Conservation (phyloP, 2,329 filamentous ascomycete genomes). For the Pseudogymnoascus sp. region DNA sequence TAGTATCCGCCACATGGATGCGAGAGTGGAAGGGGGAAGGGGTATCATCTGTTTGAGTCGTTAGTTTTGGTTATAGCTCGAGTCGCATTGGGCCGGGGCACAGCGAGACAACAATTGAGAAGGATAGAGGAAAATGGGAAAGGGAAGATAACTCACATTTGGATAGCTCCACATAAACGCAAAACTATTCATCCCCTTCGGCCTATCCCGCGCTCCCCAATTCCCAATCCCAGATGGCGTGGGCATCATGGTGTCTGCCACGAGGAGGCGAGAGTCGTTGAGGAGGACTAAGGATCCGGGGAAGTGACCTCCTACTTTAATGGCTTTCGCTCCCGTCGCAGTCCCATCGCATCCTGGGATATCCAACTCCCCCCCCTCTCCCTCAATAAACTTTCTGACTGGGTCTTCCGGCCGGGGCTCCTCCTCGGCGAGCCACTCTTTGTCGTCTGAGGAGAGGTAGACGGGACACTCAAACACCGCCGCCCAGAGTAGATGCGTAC, state of each 20-base stretch:
- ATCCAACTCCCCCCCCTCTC: slow-evolving; percentile 32
- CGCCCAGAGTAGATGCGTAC: slow-evolving; percentile 68
- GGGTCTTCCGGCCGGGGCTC: slow-evolving; percentile 28
- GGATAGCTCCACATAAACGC: slow-evolving; percentile 72
- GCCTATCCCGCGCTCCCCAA: slow-evolving; percentile 36
- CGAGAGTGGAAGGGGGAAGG: slow-evolving; percentile 53
- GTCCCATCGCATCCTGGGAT: slow-evolving; percentile 25
- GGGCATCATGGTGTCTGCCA: slow-evolving; percentile 70
- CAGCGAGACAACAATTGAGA: too few species aligned
- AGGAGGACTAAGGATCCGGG: slow-evolving; percentile 63
- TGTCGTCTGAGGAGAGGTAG: slow-evolving; percentile 59
- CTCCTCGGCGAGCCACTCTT: slow-evolving; percentile 49
- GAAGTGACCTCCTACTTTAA: slow-evolving; percentile 75
- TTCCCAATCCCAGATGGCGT: slow-evolving; percentile 49
- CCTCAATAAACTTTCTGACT: slow-evolving; percentile 40
- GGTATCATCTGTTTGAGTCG: slow-evolving; percentile 49
- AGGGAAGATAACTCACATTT: slow-evolving; percentile 38
- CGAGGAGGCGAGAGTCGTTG: slow-evolving; percentile 53
- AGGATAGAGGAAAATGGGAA: not conserved
- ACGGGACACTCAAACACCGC: slow-evolving; percentile 59
- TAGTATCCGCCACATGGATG: slow-evolving; percentile 62
- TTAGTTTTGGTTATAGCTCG: slow-evolving; percentile 14
- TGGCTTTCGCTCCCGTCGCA: slow-evolving; percentile 48
- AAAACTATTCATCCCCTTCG: slow-evolving; percentile 44
- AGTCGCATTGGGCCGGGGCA: too few species aligned